These are phyloP conservation scores for Mitragyna speciosa DNA, from an alignment of 257 asterid species.

Conservation along the genomic window DNA sequence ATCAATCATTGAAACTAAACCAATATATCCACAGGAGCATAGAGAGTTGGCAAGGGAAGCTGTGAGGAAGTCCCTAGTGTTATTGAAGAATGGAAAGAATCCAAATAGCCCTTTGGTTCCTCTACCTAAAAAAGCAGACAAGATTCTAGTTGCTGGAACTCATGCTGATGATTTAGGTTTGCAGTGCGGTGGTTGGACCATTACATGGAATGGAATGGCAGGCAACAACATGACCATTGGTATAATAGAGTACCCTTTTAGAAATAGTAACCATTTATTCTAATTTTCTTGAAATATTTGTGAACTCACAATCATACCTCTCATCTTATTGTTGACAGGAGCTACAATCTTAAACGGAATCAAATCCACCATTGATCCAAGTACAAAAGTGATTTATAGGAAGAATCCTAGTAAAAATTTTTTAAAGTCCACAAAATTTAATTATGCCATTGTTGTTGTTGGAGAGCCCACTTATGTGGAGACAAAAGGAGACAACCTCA, in stretches of 20 bases:
- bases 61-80: constrained; percentile 32
- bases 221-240: constrained; percentile 56
- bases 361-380: constrained; percentile 46
- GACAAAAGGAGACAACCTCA: constrained; percentile 39
- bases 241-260: constrained; percentile 8
- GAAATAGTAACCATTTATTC: not conserved
- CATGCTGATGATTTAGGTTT: constrained; percentile 25
- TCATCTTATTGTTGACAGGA: constrained; percentile 29
- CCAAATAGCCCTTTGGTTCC: constrained; percentile 20
- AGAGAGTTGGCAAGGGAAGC: constrained; percentile 42
- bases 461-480: constrained; percentile 59
- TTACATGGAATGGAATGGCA: constrained; percentile 55
- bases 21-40: constrained; percentile 42
- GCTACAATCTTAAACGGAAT: constrained; percentile 53
- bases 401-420: constrained; percentile 33
- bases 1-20: not conserved
- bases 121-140: constrained; percentile 21
- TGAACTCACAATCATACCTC: not conserved
- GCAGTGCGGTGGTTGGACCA: constrained; percentile 73
- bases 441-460: constrained; percentile 53
- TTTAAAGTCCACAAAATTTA: constrained; percentile 35
- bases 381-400: constrained; percentile 37
- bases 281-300: not conserved
- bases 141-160: constrained; percentile 28
- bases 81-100: constrained; percentile 27